Conservation (phyloP, 2,329 filamentous ascomycete species). For the Aurifilum marmelostoma region DNA sequence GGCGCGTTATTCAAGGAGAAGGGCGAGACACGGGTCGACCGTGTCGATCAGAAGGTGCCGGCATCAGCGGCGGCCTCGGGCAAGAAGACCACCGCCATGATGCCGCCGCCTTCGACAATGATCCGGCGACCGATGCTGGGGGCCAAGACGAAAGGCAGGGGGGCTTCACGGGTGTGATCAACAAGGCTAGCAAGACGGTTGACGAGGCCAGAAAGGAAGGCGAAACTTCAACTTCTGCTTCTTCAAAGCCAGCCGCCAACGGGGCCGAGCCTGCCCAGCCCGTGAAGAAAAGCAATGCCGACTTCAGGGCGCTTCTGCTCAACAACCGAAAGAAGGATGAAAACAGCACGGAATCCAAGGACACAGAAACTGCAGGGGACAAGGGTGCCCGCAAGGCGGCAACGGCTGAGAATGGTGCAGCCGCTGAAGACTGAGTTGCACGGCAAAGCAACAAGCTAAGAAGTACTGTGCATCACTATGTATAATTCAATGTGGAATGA, state of each 20-base stretch:
- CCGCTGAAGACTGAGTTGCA: not conserved
- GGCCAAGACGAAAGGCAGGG: slow-evolving; percentile 32
- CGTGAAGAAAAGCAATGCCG: slow-evolving; percentile 56
- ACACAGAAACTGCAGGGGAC: not conserved
- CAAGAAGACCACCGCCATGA: slow-evolving; percentile 42
- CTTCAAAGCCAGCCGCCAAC: not conserved
- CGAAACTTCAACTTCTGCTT: slow-evolving; percentile 14
- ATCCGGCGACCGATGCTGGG: slow-evolving; percentile 44
- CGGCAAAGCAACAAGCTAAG: not conserved
- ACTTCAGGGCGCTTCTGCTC: slow-evolving; percentile 60
- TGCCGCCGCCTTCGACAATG: slow-evolving; percentile 47
- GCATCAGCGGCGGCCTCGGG: slow-evolving; percentile 34
- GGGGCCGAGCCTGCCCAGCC: slow-evolving; percentile 31
- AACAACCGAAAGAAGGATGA: slow-evolving; percentile 30
- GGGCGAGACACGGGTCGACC: slow-evolving; percentile 48
- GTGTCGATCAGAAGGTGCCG: slow-evolving; percentile 42
- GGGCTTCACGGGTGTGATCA: slow-evolving; percentile 37
- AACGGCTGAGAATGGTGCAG: not conserved
- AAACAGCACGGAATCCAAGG: not conserved
- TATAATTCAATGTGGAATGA: slow-evolving; percentile 2
- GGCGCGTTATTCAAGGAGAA: slow-evolving; percentile 59
- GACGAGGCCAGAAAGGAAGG: slow-evolving; percentile 25
- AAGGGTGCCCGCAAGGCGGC: not conserved
- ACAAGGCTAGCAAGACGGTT: slow-evolving; percentile 31
- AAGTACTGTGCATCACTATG: not conserved